A percentile compares a stretch with the other conserved stretches of the same genome.
phyloP scores from a whole-genome alignment of 139 green algal species.

The Closterium sp. region DNA sequence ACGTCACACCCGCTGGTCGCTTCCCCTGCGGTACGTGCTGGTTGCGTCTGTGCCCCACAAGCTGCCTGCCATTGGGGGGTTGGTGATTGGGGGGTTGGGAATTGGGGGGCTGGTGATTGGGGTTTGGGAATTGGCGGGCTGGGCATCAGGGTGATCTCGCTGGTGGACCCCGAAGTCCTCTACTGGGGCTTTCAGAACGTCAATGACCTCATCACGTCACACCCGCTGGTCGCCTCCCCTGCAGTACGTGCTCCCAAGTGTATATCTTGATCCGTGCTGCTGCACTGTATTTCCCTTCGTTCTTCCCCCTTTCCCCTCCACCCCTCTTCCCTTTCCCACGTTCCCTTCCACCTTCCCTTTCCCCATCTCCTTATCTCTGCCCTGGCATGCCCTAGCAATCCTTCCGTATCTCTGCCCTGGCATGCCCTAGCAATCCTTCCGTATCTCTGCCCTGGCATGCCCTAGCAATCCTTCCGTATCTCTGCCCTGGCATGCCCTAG shows the following conservation, averaged over 20 bases:
- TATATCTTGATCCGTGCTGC: too few relatives aligned
- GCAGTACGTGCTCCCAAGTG: not conserved
- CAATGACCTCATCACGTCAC: slow-evolving; percentile 62
- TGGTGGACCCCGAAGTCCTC: slow-evolving; percentile 72
- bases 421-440: too few relatives aligned
- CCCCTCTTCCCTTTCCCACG: too few relatives aligned
- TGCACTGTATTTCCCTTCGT: too few relatives aligned
- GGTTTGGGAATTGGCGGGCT: slow-evolving; percentile 59
- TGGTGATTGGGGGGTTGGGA: slow-evolving; percentile 62
- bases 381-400: too few relatives aligned
- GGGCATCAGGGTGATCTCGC: slow-evolving; percentile 61
- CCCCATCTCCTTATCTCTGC: too few relatives aligned
- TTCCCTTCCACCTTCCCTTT: too few relatives aligned
- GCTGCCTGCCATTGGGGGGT: slow-evolving; percentile 43
- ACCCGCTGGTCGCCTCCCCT: not conserved
- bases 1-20: slow-evolving; percentile 11
- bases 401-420: too few relatives aligned
- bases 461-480: too few relatives aligned
- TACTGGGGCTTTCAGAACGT: slow-evolving; percentile 83
- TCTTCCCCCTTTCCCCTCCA: too few relatives aligned
- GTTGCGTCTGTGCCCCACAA: not conserved
- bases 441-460: too few relatives aligned
- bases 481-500: too few relatives aligned
- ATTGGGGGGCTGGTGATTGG: slow-evolving; percentile 62
- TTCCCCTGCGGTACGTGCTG: slow-evolving; percentile 6